Evolutionary conservation across 2,329 filamentous ascomycete genomes (phyloP).

Genomic region (Harringtonia lauricola): DNA sequence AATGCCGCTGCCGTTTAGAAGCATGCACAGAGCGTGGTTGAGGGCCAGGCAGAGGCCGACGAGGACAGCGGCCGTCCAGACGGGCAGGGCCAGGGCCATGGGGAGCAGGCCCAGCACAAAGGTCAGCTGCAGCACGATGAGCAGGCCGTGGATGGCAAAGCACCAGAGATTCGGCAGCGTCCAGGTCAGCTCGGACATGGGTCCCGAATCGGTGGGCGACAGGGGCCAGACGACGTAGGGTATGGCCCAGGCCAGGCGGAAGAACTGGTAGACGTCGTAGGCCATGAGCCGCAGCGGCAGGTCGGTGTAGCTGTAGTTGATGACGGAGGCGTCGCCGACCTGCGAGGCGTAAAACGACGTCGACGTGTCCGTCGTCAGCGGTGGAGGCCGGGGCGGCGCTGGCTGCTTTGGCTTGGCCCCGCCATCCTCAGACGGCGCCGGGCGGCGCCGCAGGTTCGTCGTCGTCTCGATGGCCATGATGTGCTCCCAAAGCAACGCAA

Average conservation of each 20-base stretch:
- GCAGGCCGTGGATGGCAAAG: conserved; percentile 44
- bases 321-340: conserved; percentile 43
- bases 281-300: conserved; percentile 37
- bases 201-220: conserved; percentile 35
- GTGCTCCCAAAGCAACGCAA: too few species aligned
- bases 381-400: neutral
- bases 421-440: too few species aligned
- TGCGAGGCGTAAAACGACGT: conserved; percentile 45
- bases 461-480: too few species aligned
- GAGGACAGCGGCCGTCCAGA: conserved; percentile 32
- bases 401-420: neutral
- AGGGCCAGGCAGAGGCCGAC: conserved; percentile 33
- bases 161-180: conserved; percentile 45
- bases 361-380: neutral
- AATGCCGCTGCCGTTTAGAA: conserved; percentile 43
- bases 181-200: conserved; percentile 53
- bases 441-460: too few species aligned
- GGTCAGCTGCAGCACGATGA: conserved; percentile 45
- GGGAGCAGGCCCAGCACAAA: conserved; percentile 53
- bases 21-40: conserved; percentile 39
- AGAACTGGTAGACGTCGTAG: conserved; percentile 45
- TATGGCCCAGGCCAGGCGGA: conserved; percentile 41
- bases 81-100: conserved; percentile 31
- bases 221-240: conserved; percentile 52
- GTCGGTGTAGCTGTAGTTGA: conserved; percentile 51